phyloP scores from a whole-genome alignment of 2,329 filamentous ascomycete genomes.

The Pseudogymnoascus sp. region DNA sequence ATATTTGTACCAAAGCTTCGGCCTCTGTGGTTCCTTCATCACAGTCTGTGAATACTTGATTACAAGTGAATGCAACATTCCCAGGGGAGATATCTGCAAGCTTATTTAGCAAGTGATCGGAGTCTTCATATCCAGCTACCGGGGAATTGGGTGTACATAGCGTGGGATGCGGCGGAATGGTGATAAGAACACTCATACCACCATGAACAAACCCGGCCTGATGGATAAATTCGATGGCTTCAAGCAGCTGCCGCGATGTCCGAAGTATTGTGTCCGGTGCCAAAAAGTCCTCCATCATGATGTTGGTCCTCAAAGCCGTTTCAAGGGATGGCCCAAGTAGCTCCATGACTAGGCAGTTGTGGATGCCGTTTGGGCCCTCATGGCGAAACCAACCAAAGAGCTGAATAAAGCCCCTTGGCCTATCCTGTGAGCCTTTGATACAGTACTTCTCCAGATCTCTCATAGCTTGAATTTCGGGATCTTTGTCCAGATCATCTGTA shows the following conservation, averaged over 20 bases:
- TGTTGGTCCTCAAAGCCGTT: too few species aligned
- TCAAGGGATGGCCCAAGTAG: neutral
- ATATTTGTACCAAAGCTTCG: too few species aligned
- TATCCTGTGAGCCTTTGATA: slow-evolving; percentile 11
- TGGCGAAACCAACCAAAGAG: slow-evolving; percentile 34
- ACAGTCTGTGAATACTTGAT: too few species aligned
- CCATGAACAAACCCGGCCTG: neutral
- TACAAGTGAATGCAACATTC: too few species aligned
- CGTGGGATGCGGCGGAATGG: too few species aligned
- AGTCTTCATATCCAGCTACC: too few species aligned
- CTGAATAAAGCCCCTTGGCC: slow-evolving; percentile 28
- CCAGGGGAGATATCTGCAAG: too few species aligned
- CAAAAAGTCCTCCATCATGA: too few species aligned
- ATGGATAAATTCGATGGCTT: neutral
- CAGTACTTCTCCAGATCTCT: neutral
- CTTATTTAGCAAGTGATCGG: too few species aligned
- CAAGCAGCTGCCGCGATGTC: neutral
- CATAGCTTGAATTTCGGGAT: neutral
- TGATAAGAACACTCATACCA: neutral
- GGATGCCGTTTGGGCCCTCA: slow-evolving; percentile 38
- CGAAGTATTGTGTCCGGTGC: neutral
- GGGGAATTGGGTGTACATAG: too few species aligned
- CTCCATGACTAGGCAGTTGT: slow-evolving; percentile 38
- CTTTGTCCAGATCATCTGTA: neutral
- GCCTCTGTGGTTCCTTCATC: too few species aligned